phyloP scores from a whole-genome alignment of 495 filamentous ascomycete species.

The Xylaria telfairii region DNA sequence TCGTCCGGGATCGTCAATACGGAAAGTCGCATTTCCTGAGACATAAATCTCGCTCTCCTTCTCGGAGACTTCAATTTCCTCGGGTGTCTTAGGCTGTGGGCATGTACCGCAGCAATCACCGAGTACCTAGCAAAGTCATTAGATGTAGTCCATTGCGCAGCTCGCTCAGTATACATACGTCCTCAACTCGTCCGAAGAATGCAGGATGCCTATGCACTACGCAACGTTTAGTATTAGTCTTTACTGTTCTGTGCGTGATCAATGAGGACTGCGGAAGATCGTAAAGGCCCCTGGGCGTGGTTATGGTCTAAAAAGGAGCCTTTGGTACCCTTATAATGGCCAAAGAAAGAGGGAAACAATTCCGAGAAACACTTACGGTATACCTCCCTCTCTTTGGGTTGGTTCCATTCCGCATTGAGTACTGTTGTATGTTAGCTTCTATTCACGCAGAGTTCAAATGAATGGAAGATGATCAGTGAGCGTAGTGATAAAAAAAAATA shows the following conservation, averaged over 20 bases:
- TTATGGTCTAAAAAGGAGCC: background rate
- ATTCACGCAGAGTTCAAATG: background rate
- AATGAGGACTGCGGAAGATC: background rate
- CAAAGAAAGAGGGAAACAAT: background rate
- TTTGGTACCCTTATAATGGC: background rate
- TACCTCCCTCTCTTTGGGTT: conserved; percentile 69
- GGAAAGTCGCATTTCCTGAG: conserved; percentile 70
- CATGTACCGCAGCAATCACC: conserved; percentile 82
- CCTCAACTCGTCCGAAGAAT: conserved; percentile 49
- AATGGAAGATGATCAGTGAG: background rate
- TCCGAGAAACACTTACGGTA: conserved; percentile 42
- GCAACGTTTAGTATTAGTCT: background rate
- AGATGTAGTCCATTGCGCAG: background rate
- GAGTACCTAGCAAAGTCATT: conserved; percentile 58
- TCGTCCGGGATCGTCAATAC: conserved; percentile 79
- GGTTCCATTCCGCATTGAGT: conserved; percentile 89
- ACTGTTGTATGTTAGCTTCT: conserved; percentile 45
- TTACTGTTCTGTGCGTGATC: background rate
- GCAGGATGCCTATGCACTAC: conserved; percentile 76
- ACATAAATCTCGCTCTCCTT: conserved; percentile 76
- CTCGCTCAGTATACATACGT: conserved; percentile 37
- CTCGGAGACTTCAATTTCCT: conserved; percentile 71
- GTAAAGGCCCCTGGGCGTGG: background rate
- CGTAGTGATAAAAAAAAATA: background rate
- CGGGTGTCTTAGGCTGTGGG: conserved; percentile 67